Conservation (phyloP, 2,329 filamentous ascomycete species). For the Penicillium rolfsii region DNA sequence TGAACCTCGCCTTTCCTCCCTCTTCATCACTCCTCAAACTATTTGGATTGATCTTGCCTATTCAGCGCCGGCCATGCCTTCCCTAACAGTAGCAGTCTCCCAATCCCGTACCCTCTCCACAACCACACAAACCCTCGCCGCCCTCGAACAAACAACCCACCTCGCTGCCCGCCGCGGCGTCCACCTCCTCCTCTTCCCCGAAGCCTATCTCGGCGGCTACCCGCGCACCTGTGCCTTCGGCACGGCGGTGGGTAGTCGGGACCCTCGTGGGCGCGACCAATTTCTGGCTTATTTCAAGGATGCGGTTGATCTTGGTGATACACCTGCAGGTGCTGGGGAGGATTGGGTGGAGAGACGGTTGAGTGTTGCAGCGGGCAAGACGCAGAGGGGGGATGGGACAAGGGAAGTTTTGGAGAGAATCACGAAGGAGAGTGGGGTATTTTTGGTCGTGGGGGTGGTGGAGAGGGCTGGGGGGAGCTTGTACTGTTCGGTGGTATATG, state of each 20-base stretch:
- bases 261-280: conserved; percentile 74
- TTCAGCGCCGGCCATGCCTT: conserved; percentile 37
- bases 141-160: conserved; percentile 65
- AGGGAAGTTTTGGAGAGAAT: conserved; percentile 78
- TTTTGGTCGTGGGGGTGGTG: conserved; percentile 78
- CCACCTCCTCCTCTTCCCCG: conserved; percentile 81
- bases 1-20: no score
- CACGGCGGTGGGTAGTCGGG: conserved; percentile 69
- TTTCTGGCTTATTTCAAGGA: conserved; percentile 77
- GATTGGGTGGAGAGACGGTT: conserved; percentile 69
- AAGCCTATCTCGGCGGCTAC: conserved; percentile 90
- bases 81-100: conserved; percentile 50
- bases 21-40: not conserved
- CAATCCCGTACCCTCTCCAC: conserved; percentile 50
- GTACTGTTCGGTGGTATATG: conserved; percentile 81
- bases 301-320: conserved; percentile 83
- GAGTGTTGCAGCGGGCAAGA: conserved; percentile 53
- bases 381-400: conserved; percentile 70
- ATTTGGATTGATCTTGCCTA: not conserved
- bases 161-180: conserved; percentile 62
- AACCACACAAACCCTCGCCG: conserved; percentile 62
- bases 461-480: conserved; percentile 79
- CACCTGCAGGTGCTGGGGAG: conserved; percentile 67
- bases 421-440: conserved; percentile 75
- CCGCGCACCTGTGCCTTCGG: conserved; percentile 85